Evolutionary conservation across 1,284 basidiomycete genomes (phyloP).

Genomic region (Apiotrichum gamsii): DNA sequence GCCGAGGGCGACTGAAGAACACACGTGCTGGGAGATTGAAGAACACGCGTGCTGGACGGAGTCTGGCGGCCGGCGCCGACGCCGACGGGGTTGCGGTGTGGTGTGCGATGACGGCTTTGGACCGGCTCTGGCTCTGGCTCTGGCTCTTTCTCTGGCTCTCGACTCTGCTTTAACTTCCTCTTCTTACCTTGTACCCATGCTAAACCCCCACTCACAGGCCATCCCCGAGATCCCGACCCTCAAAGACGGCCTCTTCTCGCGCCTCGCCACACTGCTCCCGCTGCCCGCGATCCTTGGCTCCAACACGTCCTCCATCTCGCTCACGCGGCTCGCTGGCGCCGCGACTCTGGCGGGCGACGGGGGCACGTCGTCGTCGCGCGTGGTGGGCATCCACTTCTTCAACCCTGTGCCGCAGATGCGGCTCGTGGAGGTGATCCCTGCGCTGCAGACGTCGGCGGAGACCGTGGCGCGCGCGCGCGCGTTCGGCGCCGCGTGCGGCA

Average conservation of each 20-base stretch:
- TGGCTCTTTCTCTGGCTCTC: no score
- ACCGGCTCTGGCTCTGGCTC: no score
- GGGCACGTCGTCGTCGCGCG: constrained; percentile 29
- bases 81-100: no score
- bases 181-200: no score
- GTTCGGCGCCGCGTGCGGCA: constrained; percentile 84
- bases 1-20: no score
- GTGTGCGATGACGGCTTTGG: background rate
- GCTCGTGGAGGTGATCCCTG: constrained; percentile 84
- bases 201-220: constrained; percentile 61
- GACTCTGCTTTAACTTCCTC: no score
- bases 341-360: constrained; percentile 52
- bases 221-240: constrained; percentile 78
- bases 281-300: constrained; percentile 77
- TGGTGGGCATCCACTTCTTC: constrained; percentile 74
- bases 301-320: constrained; percentile 90
- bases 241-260: constrained; percentile 72
- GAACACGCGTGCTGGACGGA: no score
- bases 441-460: constrained; percentile 75
- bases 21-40: no score
- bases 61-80: no score
- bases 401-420: constrained; percentile 89
- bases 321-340: constrained; percentile 84
- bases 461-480: constrained; percentile 69
- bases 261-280: constrained; percentile 62